Base-by-base conservation (phyloP, 805 yeast genomes). In the Helenozyma rhizophorensis region DNA sequence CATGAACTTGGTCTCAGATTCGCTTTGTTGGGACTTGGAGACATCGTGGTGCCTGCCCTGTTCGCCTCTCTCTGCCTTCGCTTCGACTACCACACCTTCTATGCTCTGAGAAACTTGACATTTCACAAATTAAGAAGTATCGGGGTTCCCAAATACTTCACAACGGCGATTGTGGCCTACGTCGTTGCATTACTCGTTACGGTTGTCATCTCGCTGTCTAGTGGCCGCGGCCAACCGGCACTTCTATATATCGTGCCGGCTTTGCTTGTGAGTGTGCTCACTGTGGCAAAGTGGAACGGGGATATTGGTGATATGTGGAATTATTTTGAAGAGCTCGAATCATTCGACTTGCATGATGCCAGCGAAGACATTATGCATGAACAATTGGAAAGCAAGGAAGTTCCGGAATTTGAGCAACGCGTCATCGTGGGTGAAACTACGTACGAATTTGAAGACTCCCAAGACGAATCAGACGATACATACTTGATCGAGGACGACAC, bases 21-120 rank as follows among this genome's bases (percentile, higher is more conserved):
- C 40, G 57, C 72, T 4, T 50, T 78, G 30, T 54, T 81, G 8
- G 88, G 87, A 1, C 56, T 80, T 4, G 87, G 87, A 5, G 88
- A 81, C 50, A 68, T 82, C 32, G 74, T 74, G 3, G 54, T 79
- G 10, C 86, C 88, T 1, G 82, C 81, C 0, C 33, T 63, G 12
- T 68, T 76, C 34, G 58, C 75, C 9, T 56, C 80, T 2, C 54
- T 78, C 25, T 72, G 78, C 45, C 57, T 76, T 23, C 62, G 80
- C 36, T 78, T 59, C 49, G 87, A 80, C 53, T 53, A 70, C 19
- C 66, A 49, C 51, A 58, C 46, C 27, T 40, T 42, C 45, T 48
- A 57, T 29, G 23, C 13, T 28, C 17, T 28, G 13, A 7, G 30
- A 36, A 9, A 17, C 10, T 19, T 27, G 28, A 21, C 41, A 11